phyloP scores from a whole-genome alignment of 495 filamentous ascomycete species.

The Penicillium roqueforti region DNA sequence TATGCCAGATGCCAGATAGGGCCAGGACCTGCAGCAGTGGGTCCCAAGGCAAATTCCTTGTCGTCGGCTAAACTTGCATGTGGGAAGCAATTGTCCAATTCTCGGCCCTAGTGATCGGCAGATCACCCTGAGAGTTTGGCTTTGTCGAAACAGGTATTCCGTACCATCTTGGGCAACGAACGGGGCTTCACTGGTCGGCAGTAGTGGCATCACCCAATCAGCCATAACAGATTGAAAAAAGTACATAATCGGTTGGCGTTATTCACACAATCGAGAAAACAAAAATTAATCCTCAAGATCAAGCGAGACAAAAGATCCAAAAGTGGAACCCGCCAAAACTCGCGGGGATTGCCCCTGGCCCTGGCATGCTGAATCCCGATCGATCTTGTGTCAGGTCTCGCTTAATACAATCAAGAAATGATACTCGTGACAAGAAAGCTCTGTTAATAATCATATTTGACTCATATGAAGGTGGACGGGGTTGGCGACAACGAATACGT shows the following conservation, averaged over 20 bases:
- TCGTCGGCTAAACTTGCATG: not conserved
- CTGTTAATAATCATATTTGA: not conserved
- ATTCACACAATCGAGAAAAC: not conserved
- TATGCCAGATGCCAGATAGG: not conserved
- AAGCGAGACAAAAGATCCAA: not conserved
- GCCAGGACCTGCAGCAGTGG: not conserved
- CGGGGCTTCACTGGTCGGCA: not conserved
- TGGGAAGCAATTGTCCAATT: not conserved
- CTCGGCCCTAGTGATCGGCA: not conserved
- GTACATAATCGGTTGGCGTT: not conserved
- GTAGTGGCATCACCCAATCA: not conserved
- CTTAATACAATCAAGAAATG: constrained; percentile 24
- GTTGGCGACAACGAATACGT: constrained; percentile 14
- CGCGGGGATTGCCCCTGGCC: constrained; percentile 16
- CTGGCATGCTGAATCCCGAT: constrained; percentile 12
- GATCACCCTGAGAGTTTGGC: not conserved
- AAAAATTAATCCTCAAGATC: not conserved
- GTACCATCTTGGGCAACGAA: not conserved
- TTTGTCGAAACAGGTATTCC: not conserved
- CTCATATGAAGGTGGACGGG: constrained; percentile 22
- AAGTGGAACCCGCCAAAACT: not conserved
- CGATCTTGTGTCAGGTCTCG: constrained; percentile 14
- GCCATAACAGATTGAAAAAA: not conserved
- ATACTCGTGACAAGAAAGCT: constrained; percentile 11
- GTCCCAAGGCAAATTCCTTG: not conserved